Conservation (phyloP, 805 yeast species). For the Metschnikowia colocasiae region DNA sequence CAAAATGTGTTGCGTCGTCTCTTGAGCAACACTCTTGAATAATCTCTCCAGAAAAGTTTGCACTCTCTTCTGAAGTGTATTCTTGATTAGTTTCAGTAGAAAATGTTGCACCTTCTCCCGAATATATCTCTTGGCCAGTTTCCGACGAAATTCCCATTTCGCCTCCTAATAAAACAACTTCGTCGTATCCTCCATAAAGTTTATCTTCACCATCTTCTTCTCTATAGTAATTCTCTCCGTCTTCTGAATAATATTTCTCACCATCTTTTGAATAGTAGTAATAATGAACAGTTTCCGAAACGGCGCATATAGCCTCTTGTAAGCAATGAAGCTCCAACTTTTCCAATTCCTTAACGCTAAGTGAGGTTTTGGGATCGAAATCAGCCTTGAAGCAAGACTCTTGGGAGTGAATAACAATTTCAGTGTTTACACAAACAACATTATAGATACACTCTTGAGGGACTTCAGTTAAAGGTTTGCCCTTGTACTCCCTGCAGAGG, state of each 20-base stretch:
- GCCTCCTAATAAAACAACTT: too few species aligned
- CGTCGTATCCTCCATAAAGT: not conserved
- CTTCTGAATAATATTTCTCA: not conserved
- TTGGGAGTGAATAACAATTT: too few species aligned
- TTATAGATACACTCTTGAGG: not conserved
- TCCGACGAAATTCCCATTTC: too few species aligned
- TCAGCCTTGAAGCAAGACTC: not conserved
- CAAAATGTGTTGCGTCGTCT: too few species aligned
- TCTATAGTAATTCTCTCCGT: not conserved
- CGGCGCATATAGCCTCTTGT: not conserved
- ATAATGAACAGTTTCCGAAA: not conserved
- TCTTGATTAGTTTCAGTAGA: too few species aligned
- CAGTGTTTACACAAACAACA: not conserved
- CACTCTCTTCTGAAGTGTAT: too few species aligned
- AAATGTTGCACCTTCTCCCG: too few species aligned
- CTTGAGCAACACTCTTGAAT: too few species aligned
- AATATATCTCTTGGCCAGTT: too few species aligned
- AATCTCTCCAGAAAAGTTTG: too few species aligned
- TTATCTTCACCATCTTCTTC: not conserved
- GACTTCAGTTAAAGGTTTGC: not conserved
- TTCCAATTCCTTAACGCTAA: not conserved
- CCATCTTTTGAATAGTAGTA: not conserved
- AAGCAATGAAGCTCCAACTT: not conserved
- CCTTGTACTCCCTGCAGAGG: not conserved
- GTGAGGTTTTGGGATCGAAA: not conserved